A percentile compares a stretch with the other conserved stretches of the same genome.
Conservation (phyloP, 2,329 filamentous ascomycete genomes). For the Bipolaris oryzae region DNA sequence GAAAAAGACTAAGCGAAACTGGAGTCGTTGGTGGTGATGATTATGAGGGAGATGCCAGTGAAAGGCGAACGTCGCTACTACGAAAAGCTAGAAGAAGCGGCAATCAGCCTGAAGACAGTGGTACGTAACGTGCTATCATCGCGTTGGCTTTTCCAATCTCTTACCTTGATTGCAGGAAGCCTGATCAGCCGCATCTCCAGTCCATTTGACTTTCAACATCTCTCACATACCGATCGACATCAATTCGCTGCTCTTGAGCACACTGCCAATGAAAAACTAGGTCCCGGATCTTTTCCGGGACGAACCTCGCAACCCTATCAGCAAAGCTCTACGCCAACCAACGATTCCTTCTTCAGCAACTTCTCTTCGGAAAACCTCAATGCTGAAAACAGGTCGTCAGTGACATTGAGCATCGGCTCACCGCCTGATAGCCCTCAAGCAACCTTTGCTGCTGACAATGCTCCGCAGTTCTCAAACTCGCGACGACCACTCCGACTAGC, state of each 20-base stretch:
- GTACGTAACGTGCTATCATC: slow-evolving; percentile 29
- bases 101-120: slow-evolving; percentile 29
- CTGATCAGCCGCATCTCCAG: slow-evolving; percentile 59
- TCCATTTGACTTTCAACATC: slow-evolving; percentile 69
- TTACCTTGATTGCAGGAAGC: slow-evolving; percentile 27
- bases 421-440: slow-evolving; percentile 33
- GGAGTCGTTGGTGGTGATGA: slow-evolving; percentile 27
- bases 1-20: slow-evolving; percentile 45
- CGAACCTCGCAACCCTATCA: slow-evolving; percentile 59
- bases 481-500: slow-evolving; percentile 34
- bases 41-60: slow-evolving; percentile 31
- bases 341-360: slow-evolving; percentile 50
- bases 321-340: slow-evolving; percentile 51
- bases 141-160: not conserved
- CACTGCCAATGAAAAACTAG: slow-evolving; percentile 48
- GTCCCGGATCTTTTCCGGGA: slow-evolving; percentile 58
- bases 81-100: slow-evolving; percentile 36
- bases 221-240: slow-evolving; percentile 63
- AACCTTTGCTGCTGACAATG: slow-evolving; percentile 14
- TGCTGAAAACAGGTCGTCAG: slow-evolving; percentile 24
- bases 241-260: slow-evolving; percentile 61
- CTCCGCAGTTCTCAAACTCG: slow-evolving; percentile 17
- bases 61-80: slow-evolving; percentile 42
- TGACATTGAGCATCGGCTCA: slow-evolving; percentile 25
- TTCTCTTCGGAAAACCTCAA: slow-evolving; percentile 36